These are phyloP conservation scores for Triticum monococcum DNA, from an alignment of 176 grass and related monocot species.

Conservation along the genomic window DNA sequence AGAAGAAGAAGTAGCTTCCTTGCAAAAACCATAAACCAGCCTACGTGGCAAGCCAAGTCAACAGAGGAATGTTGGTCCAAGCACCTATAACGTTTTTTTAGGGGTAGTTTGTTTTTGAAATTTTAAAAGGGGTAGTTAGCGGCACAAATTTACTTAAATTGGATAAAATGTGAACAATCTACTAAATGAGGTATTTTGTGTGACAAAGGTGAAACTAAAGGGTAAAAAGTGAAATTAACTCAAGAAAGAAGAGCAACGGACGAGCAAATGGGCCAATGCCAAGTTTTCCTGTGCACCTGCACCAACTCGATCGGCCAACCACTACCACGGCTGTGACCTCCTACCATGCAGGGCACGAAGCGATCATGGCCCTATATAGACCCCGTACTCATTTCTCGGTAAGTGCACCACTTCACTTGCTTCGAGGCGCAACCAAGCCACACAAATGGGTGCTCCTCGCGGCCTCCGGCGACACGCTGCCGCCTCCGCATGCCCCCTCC, in stretches of 20 bases:
- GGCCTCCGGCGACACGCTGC: slow-evolving; percentile 8
- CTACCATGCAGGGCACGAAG: slow-evolving; percentile 56
- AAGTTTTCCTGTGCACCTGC: slow-evolving; percentile 15
- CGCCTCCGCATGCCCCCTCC: slow-evolving; percentile 21
- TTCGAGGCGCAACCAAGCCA: slow-evolving; percentile 23
- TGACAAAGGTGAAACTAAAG: no score
- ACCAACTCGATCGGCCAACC: slow-evolving; percentile 54
- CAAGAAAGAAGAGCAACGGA: background rate
- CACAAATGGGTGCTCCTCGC: slow-evolving; percentile 22
- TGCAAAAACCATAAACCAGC: no score
- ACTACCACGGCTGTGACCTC: slow-evolving; percentile 42
- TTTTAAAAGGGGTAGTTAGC: no score
- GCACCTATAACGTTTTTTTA: no score
- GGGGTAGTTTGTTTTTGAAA: no score
- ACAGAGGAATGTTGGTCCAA: no score
- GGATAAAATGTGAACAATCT: no score
- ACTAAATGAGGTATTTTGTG: no score
- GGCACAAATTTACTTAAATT: no score
- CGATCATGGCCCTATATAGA: slow-evolving; percentile 46
- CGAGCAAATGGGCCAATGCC: slow-evolving; percentile 21
- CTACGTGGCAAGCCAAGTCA: no score
- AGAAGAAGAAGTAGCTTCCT: slow-evolving; percentile 68
- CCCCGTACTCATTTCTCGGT: slow-evolving; percentile 8
- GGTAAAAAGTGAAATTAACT: no score
- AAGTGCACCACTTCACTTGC: slow-evolving; percentile 49